Conservation (phyloP, 2,329 filamentous ascomycete species). For the Trichoderma sp. region DNA sequence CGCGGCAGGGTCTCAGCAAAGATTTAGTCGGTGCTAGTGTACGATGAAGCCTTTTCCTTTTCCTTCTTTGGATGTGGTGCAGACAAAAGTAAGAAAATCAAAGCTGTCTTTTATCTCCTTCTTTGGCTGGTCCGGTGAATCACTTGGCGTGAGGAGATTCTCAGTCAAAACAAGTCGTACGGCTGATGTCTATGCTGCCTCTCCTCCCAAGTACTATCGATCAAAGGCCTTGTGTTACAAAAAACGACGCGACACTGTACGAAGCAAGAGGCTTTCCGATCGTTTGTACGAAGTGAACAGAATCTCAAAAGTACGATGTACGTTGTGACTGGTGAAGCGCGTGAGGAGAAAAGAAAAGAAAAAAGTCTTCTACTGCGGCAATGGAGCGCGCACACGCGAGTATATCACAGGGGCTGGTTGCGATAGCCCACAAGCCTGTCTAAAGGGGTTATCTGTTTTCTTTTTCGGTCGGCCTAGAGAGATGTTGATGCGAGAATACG, state of each 20-base stretch:
- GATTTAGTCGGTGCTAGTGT: conserved; percentile 7
- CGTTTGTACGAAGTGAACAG: conserved; percentile 22
- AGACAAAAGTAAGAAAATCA: conserved; percentile 2
- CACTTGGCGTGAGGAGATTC: conserved; percentile 20
- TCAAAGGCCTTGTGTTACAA: conserved; percentile 19
- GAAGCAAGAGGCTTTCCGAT: conserved; percentile 4
- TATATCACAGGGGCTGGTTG: conserved; percentile 21
- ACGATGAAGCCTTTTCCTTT: background rate
- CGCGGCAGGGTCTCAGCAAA: background rate
- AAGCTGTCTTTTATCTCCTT: conserved; percentile 2
- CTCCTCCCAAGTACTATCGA: conserved; percentile 17
- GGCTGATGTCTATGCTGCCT: conserved; percentile 15
- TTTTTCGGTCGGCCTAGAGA: conserved; percentile 11
- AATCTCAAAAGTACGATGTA: conserved; percentile 23
- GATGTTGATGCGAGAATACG: conserved; percentile 3
- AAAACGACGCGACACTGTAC: conserved; percentile 20
- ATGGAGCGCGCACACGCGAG: conserved; percentile 19
- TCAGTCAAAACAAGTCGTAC: conserved; percentile 16
- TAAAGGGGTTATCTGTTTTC: conserved; percentile 1
- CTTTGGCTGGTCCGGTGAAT: conserved; percentile 11
- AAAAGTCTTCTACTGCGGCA: conserved; percentile 25
- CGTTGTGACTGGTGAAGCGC: conserved; percentile 18
- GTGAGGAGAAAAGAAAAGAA: conserved; percentile 18
- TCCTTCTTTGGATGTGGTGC: background rate
- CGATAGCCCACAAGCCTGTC: conserved; percentile 14